These are phyloP conservation scores for Mesotaenium endlicherianum DNA, from an alignment of 139 green algal genomes.

Conservation along the genomic window DNA sequence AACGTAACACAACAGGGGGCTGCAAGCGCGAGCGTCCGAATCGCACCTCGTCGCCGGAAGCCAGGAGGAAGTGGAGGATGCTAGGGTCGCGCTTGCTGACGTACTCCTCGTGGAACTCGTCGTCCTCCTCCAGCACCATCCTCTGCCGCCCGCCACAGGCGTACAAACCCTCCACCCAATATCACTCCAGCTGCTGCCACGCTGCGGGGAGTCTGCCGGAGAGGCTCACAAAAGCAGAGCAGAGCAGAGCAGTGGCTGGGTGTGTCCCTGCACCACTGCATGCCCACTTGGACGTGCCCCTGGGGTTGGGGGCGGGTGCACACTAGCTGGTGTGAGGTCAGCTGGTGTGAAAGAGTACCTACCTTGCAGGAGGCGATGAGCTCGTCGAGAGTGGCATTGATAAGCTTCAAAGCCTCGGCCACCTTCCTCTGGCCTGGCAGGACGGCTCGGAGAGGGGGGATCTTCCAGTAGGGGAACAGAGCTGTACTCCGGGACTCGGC, in stretches of 20 bases:
- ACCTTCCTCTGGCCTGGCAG: constrained; percentile 68
- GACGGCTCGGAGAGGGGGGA: constrained; percentile 61
- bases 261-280: too few relatives aligned
- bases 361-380: constrained; percentile 74
- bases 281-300: too few relatives aligned
- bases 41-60: constrained; percentile 61
- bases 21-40: not conserved
- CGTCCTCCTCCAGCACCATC: constrained; percentile 81
- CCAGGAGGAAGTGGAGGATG: constrained; percentile 95
- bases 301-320: too few relatives aligned
- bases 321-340: too few relatives aligned
- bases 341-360: too few relatives aligned
- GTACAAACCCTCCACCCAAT: too few relatives aligned
- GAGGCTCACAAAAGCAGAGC: too few relatives aligned
- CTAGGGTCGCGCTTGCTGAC: constrained; percentile 81
- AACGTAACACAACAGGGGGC: too few relatives aligned
- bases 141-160: too few relatives aligned
- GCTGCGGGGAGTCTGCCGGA: too few relatives aligned
- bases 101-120: constrained; percentile 92
- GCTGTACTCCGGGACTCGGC: constrained; percentile 85
- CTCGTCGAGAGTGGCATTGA: constrained; percentile 78
- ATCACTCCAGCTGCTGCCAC: too few relatives aligned
- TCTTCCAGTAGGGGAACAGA: constrained; percentile 87
- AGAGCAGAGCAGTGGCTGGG: too few relatives aligned
- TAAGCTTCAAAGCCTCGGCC: constrained; percentile 67